Evolutionary conservation across 768 basidiomycete species (phyloP).

Genomic region (Podaxis sp.): DNA sequence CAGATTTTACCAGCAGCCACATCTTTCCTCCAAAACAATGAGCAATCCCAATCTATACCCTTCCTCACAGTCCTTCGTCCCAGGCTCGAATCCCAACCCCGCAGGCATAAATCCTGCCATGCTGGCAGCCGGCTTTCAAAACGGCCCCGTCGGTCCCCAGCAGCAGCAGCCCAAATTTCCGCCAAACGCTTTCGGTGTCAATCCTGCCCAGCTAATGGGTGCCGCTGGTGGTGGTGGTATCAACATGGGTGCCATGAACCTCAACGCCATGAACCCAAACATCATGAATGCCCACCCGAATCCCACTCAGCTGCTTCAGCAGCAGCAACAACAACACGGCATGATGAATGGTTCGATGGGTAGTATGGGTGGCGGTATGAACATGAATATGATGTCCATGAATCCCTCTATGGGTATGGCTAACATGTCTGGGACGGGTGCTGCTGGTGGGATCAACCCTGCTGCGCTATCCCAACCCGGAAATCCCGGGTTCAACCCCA

Average conservation of each 20-base stretch:
- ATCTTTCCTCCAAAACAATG: conserved; percentile 5
- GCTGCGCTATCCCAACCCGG: conserved; percentile 10
- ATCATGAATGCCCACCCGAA: conserved; percentile 7
- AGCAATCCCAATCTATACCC: conserved; percentile 13
- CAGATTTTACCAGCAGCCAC: background rate
- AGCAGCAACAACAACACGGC: conserved; percentile 11
- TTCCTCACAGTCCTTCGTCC: conserved; percentile 11
- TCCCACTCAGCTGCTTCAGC: conserved; percentile 11
- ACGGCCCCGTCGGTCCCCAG: conserved; percentile 6
- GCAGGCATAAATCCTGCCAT: conserved; percentile 14
- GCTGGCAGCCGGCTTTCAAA: conserved; percentile 12
- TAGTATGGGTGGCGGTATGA: conserved; percentile 9
- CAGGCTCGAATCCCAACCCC: conserved; percentile 9
- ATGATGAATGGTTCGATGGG: conserved; percentile 13
- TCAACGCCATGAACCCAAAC: conserved; percentile 8
- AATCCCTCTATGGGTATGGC: conserved; percentile 6
- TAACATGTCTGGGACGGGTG: conserved; percentile 4
- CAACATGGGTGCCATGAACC: conserved; percentile 8
- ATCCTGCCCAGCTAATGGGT: conserved; percentile 13
- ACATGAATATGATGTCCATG: conserved; percentile 14
- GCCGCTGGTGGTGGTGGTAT: conserved; percentile 4
- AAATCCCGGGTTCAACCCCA: conserved; percentile 16
- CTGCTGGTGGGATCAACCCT: conserved; percentile 10
- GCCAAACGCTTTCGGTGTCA: conserved; percentile 9
- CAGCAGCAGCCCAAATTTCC: conserved; percentile 12